Evolutionary conservation across 2,329 filamentous ascomycete species (phyloP).

Genomic region (Talaromyces sp.): DNA sequence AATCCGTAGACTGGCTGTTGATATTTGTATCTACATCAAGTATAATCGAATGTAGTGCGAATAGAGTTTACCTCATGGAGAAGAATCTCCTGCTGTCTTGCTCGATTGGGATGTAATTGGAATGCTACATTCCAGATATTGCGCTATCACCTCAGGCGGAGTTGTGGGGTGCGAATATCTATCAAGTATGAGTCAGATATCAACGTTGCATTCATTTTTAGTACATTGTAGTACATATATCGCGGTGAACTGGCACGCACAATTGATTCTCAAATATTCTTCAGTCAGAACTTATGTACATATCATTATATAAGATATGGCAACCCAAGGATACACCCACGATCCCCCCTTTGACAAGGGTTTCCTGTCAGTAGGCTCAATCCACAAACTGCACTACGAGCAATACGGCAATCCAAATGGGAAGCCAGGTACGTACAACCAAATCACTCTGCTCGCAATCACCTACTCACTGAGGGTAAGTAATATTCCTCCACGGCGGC

Average conservation of each 20-base stretch:
- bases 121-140: background rate
- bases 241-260: too few relatives aligned
- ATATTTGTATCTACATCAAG: background rate
- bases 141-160: background rate
- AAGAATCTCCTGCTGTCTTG: background rate
- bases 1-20: background rate
- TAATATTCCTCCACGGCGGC: slow-evolving; percentile 48
- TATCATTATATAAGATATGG: too few relatives aligned
- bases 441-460: too few relatives aligned
- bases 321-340: slow-evolving; percentile 31
- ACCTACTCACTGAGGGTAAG: too few relatives aligned
- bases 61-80: background rate
- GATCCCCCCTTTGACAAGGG: slow-evolving; percentile 36
- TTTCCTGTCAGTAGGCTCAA: slow-evolving; percentile 33
- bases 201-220: background rate
- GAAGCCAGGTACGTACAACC: slow-evolving; percentile 41
- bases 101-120: background rate
- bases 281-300: too few relatives aligned
- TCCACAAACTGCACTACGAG: slow-evolving; percentile 40
- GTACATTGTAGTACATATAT: background rate
- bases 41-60: background rate
- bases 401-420: slow-evolving; percentile 41
- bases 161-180: background rate
- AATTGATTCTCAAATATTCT: too few relatives aligned
- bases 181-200: slow-evolving; percentile 3